These are phyloP conservation scores for Aspergillus steynii DNA, from an alignment of 495 filamentous ascomycete genomes.

Conservation along the genomic window DNA sequence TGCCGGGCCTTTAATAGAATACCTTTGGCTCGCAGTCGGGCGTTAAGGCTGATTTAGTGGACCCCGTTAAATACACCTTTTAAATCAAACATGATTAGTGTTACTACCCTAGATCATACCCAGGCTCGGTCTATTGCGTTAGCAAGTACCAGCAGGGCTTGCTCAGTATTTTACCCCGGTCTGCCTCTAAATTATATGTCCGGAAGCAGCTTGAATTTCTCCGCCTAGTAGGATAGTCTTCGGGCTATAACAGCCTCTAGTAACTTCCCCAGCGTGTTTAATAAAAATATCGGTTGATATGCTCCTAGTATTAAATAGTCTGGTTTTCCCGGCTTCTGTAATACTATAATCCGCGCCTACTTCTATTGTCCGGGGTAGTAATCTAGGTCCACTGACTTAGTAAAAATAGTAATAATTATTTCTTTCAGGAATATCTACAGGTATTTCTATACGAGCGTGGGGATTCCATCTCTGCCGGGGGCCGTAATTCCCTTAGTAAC, in stretches of 20 bases:
- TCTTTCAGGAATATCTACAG: no score
- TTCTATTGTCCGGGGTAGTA: constrained; percentile 23
- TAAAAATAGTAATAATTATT: no score
- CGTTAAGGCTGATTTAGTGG: constrained; percentile 24
- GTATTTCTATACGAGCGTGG: no score
- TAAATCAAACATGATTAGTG: constrained; percentile 27
- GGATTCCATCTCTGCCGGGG: no score
- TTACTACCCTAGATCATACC: constrained; percentile 21
- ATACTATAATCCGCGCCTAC: constrained; percentile 23
- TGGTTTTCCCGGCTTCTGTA: constrained; percentile 27
- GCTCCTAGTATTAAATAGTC: constrained; percentile 23
- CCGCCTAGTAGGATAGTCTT: constrained; percentile 22
- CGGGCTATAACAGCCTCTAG: constrained; percentile 27
- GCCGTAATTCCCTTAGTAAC: no score
- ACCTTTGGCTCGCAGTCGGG: constrained; percentile 15
- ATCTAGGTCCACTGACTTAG: no score
- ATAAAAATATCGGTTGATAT: constrained; percentile 29
- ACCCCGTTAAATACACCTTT: constrained; percentile 36
- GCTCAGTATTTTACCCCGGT: constrained; percentile 22
- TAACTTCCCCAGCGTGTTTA: constrained; percentile 31
- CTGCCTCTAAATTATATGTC: constrained; percentile 27
- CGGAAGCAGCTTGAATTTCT: constrained; percentile 28
- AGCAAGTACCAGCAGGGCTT: constrained; percentile 25
- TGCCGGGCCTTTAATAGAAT: constrained; percentile 20
- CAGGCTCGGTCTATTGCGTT: constrained; percentile 30